Evolutionary conservation across 768 basidiomycete species (phyloP).

Genomic region (Pholiota microspora): DNA sequence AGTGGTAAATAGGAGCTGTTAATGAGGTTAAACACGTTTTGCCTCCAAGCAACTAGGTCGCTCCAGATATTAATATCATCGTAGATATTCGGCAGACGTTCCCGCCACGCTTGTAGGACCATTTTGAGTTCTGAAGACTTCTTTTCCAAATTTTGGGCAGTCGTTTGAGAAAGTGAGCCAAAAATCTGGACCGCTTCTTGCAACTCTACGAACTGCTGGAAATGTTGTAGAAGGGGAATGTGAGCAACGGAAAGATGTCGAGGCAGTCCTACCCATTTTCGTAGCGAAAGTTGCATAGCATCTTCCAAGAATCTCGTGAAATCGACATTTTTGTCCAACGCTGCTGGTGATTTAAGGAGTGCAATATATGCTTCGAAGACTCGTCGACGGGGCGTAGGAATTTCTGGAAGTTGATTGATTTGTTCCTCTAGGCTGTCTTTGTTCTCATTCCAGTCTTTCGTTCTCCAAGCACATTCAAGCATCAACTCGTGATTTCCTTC

Average conservation of each 20-base stretch:
- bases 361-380: constrained; percentile 97
- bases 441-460: constrained; percentile 87
- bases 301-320: constrained; percentile 91
- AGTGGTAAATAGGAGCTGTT: constrained; percentile 95
- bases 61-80: constrained; percentile 99
- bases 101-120: constrained; percentile 96
- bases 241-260: constrained; percentile 87
- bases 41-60: constrained; percentile 98
- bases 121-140: constrained; percentile 94
- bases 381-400: constrained; percentile 90
- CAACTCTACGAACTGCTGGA: constrained; percentile 98
- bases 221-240: constrained; percentile 92
- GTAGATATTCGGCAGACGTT: constrained; percentile 90
- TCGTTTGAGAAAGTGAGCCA: constrained; percentile 84
- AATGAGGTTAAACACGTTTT: constrained; percentile 97
- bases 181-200: constrained; percentile 96
- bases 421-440: constrained; percentile 76
- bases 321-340: constrained; percentile 81
- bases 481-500: constrained; percentile 91
- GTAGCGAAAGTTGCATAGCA: constrained; percentile 92
- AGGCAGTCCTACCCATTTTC: constrained; percentile 94
- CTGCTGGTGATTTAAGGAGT: constrained; percentile 79
- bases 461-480: constrained; percentile 95
- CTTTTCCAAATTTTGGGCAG: constrained; percentile 85
- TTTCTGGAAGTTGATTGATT: constrained; percentile 77